Evolutionary conservation across 495 filamentous ascomycete species (phyloP), one percentile per base, ranked within the genome.

Genomic region (Penicillium bovifimosum): DNA sequence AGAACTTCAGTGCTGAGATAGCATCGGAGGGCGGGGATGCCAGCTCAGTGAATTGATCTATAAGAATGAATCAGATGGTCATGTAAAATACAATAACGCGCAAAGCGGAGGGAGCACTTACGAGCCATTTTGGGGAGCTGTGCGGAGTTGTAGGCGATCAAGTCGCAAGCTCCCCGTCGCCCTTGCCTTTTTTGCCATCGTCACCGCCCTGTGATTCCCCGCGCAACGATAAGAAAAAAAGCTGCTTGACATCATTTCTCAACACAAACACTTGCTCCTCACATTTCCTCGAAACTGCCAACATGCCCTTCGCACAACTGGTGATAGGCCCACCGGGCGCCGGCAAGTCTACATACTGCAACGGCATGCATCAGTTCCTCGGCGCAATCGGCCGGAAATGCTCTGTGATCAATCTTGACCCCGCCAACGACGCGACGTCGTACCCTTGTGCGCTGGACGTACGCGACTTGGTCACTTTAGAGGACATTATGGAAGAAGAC

Each of bases 311-410:
- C 54, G 76, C 80, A 41, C 86, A 93, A 72, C 81, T 98, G 20
- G 85, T 96, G 10, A 86, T 96, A 51, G 93, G 93, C 10, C 90
- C 92, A 24, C 92, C 93, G 7, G 93, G 93, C 54, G 82, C 91
- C 20, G 93, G 93, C 14, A 98, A 98, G 72, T 96, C 91, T 40
- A 98, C 93, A 6, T 96, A 95, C 69, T 96, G 91, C 77, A 87
- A 96, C 81, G 93, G 93, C 58, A 96, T 98, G 88, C 88, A 96
- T 59, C 93, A 98, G 73, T 97, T 96, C 77, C 85, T 96, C 76
- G 82, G 82, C 50, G 91, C 93, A 43, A 95, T 98, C 63, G 89
- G 89, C 35, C 86, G 93, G 34, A 91, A 93, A 73, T 96, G 89
- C 75, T 93, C 90, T 10, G 80, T 96, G 35, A 88, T 96, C 50